These are phyloP conservation scores for Tetracladium setigerum DNA, from an alignment of 495 filamentous ascomycete genomes.

Conservation along the genomic window DNA sequence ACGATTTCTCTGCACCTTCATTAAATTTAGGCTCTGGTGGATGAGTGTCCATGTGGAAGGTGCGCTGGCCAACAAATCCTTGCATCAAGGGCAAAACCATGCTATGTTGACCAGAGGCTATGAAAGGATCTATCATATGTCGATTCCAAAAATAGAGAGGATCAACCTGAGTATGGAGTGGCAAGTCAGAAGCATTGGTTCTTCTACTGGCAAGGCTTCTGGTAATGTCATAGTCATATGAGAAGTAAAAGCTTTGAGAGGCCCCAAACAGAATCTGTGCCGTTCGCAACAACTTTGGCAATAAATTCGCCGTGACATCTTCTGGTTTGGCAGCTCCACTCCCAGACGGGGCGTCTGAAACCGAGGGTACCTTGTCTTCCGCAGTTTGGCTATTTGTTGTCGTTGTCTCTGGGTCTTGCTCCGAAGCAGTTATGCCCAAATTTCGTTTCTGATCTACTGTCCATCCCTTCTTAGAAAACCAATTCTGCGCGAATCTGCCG, in stretches of 20 bases:
- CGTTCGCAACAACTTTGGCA: slow-evolving; percentile 79
- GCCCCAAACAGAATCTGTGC: slow-evolving; percentile 71
- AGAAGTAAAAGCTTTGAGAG: slow-evolving; percentile 81
- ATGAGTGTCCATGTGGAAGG: slow-evolving; percentile 47
- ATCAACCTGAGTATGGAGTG: slow-evolving; percentile 68
- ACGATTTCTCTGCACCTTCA: slow-evolving; percentile 13
- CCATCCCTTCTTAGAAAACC: slow-evolving; percentile 83
- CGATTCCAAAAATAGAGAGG: slow-evolving; percentile 87
- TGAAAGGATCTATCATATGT: slow-evolving; percentile 65
- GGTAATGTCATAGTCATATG: slow-evolving; percentile 81
- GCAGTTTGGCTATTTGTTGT: neutral
- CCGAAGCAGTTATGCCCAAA: slow-evolving; percentile 16
- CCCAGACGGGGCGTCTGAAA: neutral
- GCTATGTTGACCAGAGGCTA: slow-evolving; percentile 53
- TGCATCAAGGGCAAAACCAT: slow-evolving; percentile 83
- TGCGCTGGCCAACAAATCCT: slow-evolving; percentile 85
- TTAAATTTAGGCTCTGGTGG: slow-evolving; percentile 11
- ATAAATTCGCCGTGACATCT: slow-evolving; percentile 31
- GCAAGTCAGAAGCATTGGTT: slow-evolving; percentile 28
- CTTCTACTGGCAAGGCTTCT: slow-evolving; percentile 41
- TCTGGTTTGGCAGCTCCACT: neutral
- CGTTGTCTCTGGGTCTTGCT: neutral
- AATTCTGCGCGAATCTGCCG: slow-evolving; percentile 78
- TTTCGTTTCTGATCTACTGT: slow-evolving; percentile 25
- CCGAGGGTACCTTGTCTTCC: neutral